These are phyloP conservation scores for Globisporangium cylindrosporum DNA, from an alignment of 352 stramenopile genomes.

Conservation along the genomic window DNA sequence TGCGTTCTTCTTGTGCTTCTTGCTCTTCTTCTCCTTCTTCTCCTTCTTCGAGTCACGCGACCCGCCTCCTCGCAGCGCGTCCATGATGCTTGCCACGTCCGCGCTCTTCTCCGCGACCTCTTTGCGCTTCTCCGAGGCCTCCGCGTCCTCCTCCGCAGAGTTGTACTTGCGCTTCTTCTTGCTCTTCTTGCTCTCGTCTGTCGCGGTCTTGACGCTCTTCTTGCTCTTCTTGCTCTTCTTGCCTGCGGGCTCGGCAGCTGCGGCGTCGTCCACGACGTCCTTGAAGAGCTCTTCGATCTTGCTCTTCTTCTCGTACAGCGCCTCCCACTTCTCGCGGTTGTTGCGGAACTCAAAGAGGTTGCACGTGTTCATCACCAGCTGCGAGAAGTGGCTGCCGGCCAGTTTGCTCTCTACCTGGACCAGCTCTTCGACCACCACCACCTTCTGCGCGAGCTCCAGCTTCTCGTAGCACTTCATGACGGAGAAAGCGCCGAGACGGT, in stretches of 20 bases:
- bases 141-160: constrained; percentile 22
- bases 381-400: constrained; percentile 74
- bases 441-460: constrained; percentile 57
- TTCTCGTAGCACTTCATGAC: constrained; percentile 84
- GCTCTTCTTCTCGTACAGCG: constrained; percentile 72
- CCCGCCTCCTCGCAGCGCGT: constrained; percentile 40
- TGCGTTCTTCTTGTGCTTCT: constrained; percentile 30
- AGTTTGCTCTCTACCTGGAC: constrained; percentile 68
- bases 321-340: constrained; percentile 74
- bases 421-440: constrained; percentile 67
- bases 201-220: constrained; percentile 15
- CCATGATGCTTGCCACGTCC: constrained; percentile 70
- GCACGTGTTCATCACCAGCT: constrained; percentile 79
- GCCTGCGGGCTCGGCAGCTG: constrained; percentile 19
- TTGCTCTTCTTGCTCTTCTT: constrained; percentile 27
- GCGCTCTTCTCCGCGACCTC: constrained; percentile 35
- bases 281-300: constrained; percentile 82
- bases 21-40: constrained; percentile 45
- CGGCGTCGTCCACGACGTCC: constrained; percentile 50
- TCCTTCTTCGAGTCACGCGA: constrained; percentile 14
- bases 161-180: constrained; percentile 45
- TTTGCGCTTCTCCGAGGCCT: constrained; percentile 25
- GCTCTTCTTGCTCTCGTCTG: constrained; percentile 19
- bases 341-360: constrained; percentile 79
- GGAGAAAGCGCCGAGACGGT: constrained; percentile 74